phyloP scores from a whole-genome alignment of 306 rosid genomes.

The Fagus sylvatica region DNA sequence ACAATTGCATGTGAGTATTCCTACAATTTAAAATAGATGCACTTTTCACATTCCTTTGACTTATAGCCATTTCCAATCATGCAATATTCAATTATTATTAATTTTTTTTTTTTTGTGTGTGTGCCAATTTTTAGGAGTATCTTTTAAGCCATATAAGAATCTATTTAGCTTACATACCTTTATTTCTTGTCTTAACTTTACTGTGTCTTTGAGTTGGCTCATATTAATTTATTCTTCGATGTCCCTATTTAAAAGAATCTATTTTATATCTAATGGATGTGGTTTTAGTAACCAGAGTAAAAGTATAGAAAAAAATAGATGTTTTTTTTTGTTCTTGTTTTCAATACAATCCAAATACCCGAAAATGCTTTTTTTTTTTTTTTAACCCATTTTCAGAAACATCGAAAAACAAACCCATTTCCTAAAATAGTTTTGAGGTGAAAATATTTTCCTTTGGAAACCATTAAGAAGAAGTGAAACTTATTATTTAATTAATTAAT shows the following conservation, averaged over 20 bases:
- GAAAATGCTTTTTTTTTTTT: too few relatives aligned
- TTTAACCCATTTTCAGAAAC: too few relatives aligned
- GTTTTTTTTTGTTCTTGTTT: not conserved
- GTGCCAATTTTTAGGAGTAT: not conserved
- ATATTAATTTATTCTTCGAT: not conserved
- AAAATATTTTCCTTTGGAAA: too few relatives aligned
- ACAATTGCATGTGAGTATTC: not conserved
- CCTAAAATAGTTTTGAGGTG: too few relatives aligned
- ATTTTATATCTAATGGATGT: not conserved
- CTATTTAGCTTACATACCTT: not conserved
- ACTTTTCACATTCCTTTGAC: too few relatives aligned
- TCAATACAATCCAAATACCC: too few relatives aligned
- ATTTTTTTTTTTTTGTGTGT: not conserved
- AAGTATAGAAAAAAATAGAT: not conserved
- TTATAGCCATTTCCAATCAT: not conserved
- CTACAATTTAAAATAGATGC: not conserved
- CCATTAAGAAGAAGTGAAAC: too few relatives aligned
- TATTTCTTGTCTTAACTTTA: not conserved
- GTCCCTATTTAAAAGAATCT: not conserved
- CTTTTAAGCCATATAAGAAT: not conserved
- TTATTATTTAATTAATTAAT: too few relatives aligned
- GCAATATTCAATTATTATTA: not conserved
- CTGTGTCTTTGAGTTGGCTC: not conserved
- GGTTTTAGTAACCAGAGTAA: not conserved
- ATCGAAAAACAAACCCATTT: too few relatives aligned